phyloP scores from a whole-genome alignment of 2,329 filamentous ascomycete genomes.

The Pestalotiopsis sp. region DNA sequence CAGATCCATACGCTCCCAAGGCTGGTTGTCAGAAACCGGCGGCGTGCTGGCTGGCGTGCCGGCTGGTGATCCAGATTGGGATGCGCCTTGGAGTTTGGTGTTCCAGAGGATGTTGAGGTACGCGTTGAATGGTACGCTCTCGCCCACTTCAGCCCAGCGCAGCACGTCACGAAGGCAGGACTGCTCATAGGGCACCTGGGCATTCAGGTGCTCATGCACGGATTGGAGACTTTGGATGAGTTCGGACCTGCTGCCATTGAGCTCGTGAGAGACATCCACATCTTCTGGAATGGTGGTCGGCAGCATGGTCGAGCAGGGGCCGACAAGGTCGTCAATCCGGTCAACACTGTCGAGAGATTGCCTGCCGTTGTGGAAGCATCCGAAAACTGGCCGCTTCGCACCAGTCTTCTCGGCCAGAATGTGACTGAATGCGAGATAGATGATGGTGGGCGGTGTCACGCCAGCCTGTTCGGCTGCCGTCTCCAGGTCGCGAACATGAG shows the following conservation, averaged over 20 bases:
- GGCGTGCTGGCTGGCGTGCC: neutral
- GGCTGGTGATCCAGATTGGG: neutral
- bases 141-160: conserved; percentile 10
- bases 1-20: conserved; percentile 15
- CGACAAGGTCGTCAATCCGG: conserved; percentile 12
- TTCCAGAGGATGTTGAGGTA: conserved; percentile 19
- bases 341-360: conserved; percentile 11
- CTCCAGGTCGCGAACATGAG: conserved; percentile 3
- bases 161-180: conserved; percentile 18
- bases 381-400: conserved; percentile 14
- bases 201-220: conserved; percentile 15
- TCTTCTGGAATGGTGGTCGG: conserved; percentile 15
- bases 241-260: conserved; percentile 8
- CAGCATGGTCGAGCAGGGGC: conserved; percentile 19
- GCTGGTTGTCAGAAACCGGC: neutral
- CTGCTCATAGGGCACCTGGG: conserved; percentile 18
- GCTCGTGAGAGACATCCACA: conserved; percentile 6
- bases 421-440: conserved; percentile 16
- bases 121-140: conserved; percentile 17
- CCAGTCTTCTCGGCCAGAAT: conserved; percentile 15
- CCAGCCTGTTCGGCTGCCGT: conserved; percentile 1
- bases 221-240: conserved; percentile 8
- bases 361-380: conserved; percentile 16
- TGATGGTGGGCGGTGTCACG: conserved; percentile 12
- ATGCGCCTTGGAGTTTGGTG: conserved; percentile 4